Evolutionary conservation across 78 protist species (phyloP).

Genomic region (Pirum gemmata): DNA sequence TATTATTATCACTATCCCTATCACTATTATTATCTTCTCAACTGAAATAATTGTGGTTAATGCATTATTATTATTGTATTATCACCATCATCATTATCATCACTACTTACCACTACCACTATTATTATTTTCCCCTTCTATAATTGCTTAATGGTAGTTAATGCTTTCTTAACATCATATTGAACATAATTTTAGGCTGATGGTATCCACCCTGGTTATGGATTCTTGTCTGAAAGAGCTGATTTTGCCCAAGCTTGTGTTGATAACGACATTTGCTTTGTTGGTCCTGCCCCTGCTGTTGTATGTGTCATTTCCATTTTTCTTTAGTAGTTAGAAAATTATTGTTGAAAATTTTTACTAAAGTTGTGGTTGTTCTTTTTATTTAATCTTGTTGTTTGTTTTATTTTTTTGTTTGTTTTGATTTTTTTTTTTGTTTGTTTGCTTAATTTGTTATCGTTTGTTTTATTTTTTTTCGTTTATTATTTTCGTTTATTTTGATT

Average conservation of each 20-base stretch:
- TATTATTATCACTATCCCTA: too few relatives aligned
- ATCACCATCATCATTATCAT: not conserved
- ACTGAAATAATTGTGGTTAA: not conserved
- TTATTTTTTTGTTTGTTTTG: too few relatives aligned
- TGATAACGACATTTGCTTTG: slow-evolving; percentile 63
- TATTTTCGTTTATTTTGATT: not conserved
- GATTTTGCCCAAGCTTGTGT: slow-evolving; percentile 63
- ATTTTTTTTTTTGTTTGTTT: not conserved
- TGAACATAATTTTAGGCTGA: slow-evolving; percentile 24
- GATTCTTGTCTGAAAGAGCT: slow-evolving; percentile 85
- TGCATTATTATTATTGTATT: not conserved
- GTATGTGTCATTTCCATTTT: not conserved
- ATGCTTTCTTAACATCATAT: too few relatives aligned
- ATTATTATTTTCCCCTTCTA: too few relatives aligned
- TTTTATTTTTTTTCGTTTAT: not conserved
- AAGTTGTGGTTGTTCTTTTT: too few relatives aligned
- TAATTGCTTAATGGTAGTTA: too few relatives aligned
- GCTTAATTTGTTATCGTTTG: not conserved
- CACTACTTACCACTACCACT: too few relatives aligned
- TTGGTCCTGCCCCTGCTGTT: slow-evolving; percentile 59
- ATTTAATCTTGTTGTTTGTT: too few relatives aligned
- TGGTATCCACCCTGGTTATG: slow-evolving; percentile 92
- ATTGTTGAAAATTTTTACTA: too few relatives aligned
- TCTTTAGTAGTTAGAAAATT: too few relatives aligned
- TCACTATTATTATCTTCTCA: not conserved